phyloP scores from a whole-genome alignment of 2,329 filamentous ascomycete species.

The Fusarium oligoseptatum region DNA sequence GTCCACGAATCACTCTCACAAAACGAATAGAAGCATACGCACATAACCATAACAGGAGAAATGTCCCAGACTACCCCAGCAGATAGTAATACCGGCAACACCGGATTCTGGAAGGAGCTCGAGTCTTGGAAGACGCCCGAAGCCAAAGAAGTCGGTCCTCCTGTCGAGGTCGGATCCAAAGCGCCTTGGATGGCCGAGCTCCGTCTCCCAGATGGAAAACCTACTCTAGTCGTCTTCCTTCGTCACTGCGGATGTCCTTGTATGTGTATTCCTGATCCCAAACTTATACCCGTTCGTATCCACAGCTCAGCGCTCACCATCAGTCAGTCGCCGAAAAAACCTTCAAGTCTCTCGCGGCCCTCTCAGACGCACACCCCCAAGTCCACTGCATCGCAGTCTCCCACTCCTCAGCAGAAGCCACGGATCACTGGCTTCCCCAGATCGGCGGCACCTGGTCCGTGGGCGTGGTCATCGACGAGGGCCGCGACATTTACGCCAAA shows the following conservation, averaged over 20 bases:
- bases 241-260: slow-evolving; percentile 82
- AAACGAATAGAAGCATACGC: neutral
- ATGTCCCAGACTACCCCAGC: slow-evolving; percentile 34
- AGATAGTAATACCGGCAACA: slow-evolving; percentile 14
- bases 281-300: too few species aligned
- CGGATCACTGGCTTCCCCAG: slow-evolving; percentile 68
- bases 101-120: slow-evolving; percentile 54
- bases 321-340: slow-evolving; percentile 75
- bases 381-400: slow-evolving; percentile 73
- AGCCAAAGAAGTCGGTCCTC: slow-evolving; percentile 58
- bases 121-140: slow-evolving; percentile 58
- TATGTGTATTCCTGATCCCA: slow-evolving; percentile 56
- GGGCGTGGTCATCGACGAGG: slow-evolving; percentile 70
- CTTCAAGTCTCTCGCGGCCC: slow-evolving; percentile 66
- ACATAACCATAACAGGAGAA: neutral
- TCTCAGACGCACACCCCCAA: slow-evolving; percentile 63
- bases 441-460: slow-evolving; percentile 70
- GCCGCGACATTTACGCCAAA: slow-evolving; percentile 70
- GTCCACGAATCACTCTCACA: neutral
- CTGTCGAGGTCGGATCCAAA: slow-evolving; percentile 65
- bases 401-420: slow-evolving; percentile 66
- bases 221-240: slow-evolving; percentile 75
- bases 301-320: neutral
- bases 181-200: slow-evolving; percentile 69
- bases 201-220: slow-evolving; percentile 65